Base-by-base conservation (phyloP, 495 filamentous ascomycete genomes). In the Lasiosphaeris hirsuta region DNA sequence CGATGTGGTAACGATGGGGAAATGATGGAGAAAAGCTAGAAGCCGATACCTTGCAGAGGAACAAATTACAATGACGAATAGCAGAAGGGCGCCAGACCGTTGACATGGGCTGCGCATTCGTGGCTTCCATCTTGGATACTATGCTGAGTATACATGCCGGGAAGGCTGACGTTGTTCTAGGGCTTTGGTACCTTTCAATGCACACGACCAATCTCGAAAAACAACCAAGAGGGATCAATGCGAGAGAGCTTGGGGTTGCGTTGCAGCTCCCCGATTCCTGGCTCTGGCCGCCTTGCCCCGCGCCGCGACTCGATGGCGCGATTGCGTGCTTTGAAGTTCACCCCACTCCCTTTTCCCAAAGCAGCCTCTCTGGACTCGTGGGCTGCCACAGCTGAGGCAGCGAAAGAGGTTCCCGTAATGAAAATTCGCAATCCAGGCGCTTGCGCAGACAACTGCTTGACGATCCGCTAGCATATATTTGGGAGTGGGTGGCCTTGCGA, bases 281-380 rank as follows among this genome's bases (percentile, higher is more conserved):
- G 4, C 1, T 34, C 37, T 58, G 36, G 40, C 30, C n/a, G 53
- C 23, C 23, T 44, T 54, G 65, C 61, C 65, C 68, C 65, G 59
- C 59, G 64, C 63, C 55, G 63, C 51, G 41, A 62, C 54, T 59
- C 56, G 65, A 70, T 66, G 63, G 63, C 56, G 64, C 63, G 61
- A 72, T 70, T 65, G 68, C 69, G 69, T 70, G 68, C 68, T 72
- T 58, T 39, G 57, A 19, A 36, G 13, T 52, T 62, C 57, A 63
- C 65, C 68, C 65, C 68, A 64, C 63, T 51, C 49, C 41, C 49
- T 37, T 51, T 56, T 45, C 52, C 61, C 47, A 47, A 66, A 51
- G 34, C 44, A 59, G 52, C 60, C 11, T 40, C 38, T 42, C 15
- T 49, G 18, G 44, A 44, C 58, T 42, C 47, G 52, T 42, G 61